phyloP scores from a whole-genome alignment of 2,329 filamentous ascomycete species.

The Coniochaeta sp. region DNA sequence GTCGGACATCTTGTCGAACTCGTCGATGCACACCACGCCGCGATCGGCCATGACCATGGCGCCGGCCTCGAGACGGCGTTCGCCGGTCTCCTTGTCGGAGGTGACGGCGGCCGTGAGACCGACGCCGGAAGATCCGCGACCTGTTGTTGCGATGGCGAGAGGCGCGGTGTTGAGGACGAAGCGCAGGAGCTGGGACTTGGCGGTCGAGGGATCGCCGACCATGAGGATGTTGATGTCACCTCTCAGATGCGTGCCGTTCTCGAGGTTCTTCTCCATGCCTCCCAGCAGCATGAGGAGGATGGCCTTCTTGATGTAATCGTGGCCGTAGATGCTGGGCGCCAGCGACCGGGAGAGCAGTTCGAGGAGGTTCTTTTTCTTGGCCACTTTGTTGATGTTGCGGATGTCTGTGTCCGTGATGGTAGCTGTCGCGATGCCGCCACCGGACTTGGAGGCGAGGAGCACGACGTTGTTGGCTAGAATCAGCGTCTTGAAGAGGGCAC shows the following conservation, averaged over 20 bases:
- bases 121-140: slow-evolving; percentile 92
- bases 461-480: slow-evolving; percentile 94
- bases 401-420: slow-evolving; percentile 95
- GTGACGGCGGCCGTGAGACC: slow-evolving; percentile 97
- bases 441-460: slow-evolving; percentile 89
- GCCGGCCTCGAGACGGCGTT: slow-evolving; percentile 88
- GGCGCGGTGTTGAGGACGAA: slow-evolving; percentile 97
- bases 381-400: slow-evolving; percentile 95
- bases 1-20: slow-evolving; percentile 99
- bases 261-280: slow-evolving; percentile 96
- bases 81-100: slow-evolving; percentile 93
- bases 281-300: slow-evolving; percentile 91
- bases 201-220: slow-evolving; percentile 97
- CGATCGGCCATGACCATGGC: slow-evolving; percentile 98
- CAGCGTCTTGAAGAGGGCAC: slow-evolving; percentile 89
- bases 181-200: slow-evolving; percentile 94
- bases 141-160: slow-evolving; percentile 92
- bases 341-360: slow-evolving; percentile 89
- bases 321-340: slow-evolving; percentile 92
- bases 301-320: slow-evolving; percentile 96
- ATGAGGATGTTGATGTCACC: slow-evolving; percentile 99
- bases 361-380: slow-evolving; percentile 91
- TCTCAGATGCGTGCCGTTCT: slow-evolving; percentile 94
- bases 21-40: slow-evolving; percentile 96
- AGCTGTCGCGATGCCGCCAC: slow-evolving; percentile 84